Percentiles rank a stretch among this genome's conserved stretches.
Conservation (phyloP, 2,329 filamentous ascomycete genomes). For the Aspergillus thermomutatus region DNA sequence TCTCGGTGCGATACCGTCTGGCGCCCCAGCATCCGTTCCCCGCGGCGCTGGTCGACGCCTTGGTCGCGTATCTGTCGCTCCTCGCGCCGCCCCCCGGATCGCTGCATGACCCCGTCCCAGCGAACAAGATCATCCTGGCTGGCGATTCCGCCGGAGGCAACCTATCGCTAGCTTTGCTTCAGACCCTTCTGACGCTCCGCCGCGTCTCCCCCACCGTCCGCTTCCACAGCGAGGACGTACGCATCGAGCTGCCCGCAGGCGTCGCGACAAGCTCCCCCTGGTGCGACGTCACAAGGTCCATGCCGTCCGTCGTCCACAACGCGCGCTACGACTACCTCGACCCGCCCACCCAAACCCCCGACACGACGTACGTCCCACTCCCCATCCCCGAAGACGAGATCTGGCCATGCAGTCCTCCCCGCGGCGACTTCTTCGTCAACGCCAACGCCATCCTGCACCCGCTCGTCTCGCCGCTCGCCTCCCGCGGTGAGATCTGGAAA, state of each 20-base stretch:
- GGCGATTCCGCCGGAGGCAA: slow-evolving; percentile 48
- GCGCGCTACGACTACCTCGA: slow-evolving; percentile 41
- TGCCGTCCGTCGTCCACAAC: slow-evolving; percentile 39
- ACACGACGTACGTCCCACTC: slow-evolving; percentile 21
- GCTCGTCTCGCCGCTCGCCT: slow-evolving; percentile 39
- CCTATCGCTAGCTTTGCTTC: slow-evolving; percentile 39
- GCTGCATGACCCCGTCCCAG: slow-evolving; percentile 40
- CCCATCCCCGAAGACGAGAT: slow-evolving; percentile 32
- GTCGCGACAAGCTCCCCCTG: slow-evolving; percentile 40
- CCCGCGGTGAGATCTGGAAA: slow-evolving; percentile 37
- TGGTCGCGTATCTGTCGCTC: slow-evolving; percentile 48
- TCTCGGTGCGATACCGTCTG: slow-evolving; percentile 47
- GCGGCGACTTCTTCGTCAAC: slow-evolving; percentile 42
- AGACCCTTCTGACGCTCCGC: slow-evolving; percentile 41
- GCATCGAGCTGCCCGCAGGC: slow-evolving; percentile 41
- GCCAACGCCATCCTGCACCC: slow-evolving; percentile 39
- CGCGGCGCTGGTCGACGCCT: slow-evolving; percentile 43
- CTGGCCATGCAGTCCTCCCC: slow-evolving; percentile 42
- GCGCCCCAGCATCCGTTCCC: slow-evolving; percentile 49
- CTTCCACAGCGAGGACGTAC: slow-evolving; percentile 40
- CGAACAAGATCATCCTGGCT: slow-evolving; percentile 44
- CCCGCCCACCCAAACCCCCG: slow-evolving; percentile 24
- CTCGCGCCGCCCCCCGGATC: slow-evolving; percentile 43
- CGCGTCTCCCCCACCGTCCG: slow-evolving; percentile 32
- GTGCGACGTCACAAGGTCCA: slow-evolving; percentile 41